Conservation (phyloP, 1,284 basidiomycete species). For the Salmacisia buchloeana region DNA sequence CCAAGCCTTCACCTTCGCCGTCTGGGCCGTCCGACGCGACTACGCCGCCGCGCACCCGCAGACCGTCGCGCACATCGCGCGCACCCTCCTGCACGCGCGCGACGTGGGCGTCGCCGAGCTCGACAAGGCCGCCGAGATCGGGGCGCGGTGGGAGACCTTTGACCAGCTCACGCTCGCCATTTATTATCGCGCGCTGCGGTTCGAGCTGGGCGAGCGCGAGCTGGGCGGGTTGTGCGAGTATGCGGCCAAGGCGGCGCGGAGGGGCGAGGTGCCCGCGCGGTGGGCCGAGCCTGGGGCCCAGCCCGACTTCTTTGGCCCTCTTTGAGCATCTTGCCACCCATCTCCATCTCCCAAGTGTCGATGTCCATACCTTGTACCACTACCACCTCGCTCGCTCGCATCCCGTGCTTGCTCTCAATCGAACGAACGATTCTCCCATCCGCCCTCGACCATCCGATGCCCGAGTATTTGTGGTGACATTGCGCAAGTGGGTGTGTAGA, state of each 20-base stretch:
- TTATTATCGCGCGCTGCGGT: conserved; percentile 14
- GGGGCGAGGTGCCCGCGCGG: no score
- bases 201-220: conserved; percentile 43
- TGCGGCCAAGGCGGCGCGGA: background rate
- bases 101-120: background rate
- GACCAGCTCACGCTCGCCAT: background rate
- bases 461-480: no score
- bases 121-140: background rate
- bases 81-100: background rate
- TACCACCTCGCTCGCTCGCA: no score
- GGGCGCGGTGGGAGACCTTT: background rate
- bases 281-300: no score
- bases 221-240: conserved; percentile 27
- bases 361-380: no score
- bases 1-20: background rate
- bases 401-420: no score
- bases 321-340: no score
- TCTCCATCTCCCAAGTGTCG: no score
- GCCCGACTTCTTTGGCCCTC: no score
- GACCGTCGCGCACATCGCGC: background rate
- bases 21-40: background rate
- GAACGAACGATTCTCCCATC: no score
- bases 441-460: no score
- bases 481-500: no score
- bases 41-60: background rate